A percentile compares a stretch with the other conserved stretches of the same genome.
These are phyloP conservation scores for Candida manassasensis DNA, from an alignment of 805 yeast genomes.

Conservation along the genomic window DNA sequence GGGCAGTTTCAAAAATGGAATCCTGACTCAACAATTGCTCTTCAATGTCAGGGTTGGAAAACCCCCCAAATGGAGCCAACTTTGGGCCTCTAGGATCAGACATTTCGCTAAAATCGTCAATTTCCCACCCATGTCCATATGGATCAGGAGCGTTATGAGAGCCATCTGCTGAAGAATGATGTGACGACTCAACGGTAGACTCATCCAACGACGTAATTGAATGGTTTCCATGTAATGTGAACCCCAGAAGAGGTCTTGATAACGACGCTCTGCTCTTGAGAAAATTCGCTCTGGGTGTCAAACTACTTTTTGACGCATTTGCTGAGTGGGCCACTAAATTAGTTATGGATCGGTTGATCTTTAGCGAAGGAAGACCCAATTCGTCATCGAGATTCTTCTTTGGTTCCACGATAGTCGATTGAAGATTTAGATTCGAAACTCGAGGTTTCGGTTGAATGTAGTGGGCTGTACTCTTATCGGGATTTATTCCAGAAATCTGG, in stretches of 20 bases:
- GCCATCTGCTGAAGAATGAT: neutral
- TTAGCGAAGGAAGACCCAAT: slow-evolving; percentile 32
- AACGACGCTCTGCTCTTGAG: slow-evolving; percentile 15
- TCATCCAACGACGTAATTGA: slow-evolving; percentile 13
- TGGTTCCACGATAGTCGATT: slow-evolving; percentile 33
- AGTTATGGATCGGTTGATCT: slow-evolving; percentile 27
- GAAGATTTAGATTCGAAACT: slow-evolving; percentile 20
- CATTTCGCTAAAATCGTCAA: slow-evolving; percentile 21
- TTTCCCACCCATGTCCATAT: slow-evolving; percentile 17
- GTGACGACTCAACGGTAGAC: neutral
- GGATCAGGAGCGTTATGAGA: slow-evolving; percentile 7
- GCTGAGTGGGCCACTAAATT: slow-evolving; percentile 17
- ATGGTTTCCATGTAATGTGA: slow-evolving; percentile 17
- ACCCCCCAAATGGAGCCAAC: slow-evolving; percentile 69
- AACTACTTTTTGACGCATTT: slow-evolving; percentile 9
- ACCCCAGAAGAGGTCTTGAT: slow-evolving; percentile 13
- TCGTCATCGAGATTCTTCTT: slow-evolving; percentile 28
- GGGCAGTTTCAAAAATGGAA: slow-evolving; percentile 53
- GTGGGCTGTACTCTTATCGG: slow-evolving; percentile 26
- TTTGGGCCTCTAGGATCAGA: slow-evolving; percentile 26
- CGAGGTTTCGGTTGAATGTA: slow-evolving; percentile 45
- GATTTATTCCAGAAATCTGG: slow-evolving; percentile 18
- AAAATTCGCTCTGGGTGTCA: slow-evolving; percentile 5
- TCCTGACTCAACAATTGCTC: slow-evolving; percentile 37
- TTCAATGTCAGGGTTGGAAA: slow-evolving; percentile 56